Conservation (phyloP, 306 rosid species). For the Casuarina equisetifolia region DNA sequence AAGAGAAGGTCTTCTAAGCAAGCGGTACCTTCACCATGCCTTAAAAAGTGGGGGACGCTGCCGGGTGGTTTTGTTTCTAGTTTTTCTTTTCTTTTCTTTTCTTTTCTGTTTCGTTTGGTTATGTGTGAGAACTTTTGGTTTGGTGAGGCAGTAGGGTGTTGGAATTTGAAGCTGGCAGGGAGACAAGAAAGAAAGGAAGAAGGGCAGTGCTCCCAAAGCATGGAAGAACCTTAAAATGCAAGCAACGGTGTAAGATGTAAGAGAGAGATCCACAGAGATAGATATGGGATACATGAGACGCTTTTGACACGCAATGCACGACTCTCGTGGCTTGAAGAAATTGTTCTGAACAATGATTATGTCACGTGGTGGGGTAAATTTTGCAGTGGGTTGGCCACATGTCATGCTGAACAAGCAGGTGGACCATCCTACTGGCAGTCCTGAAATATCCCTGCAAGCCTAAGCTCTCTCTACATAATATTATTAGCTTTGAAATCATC, state of each 20-base stretch:
- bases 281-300: constrained; percentile 18
- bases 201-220: constrained; percentile 28
- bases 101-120: constrained; percentile 15
- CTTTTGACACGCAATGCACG: constrained; percentile 58
- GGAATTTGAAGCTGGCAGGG: constrained; percentile 53
- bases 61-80: background rate
- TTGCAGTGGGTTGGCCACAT: constrained; percentile 9
- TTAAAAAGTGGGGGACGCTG: constrained; percentile 57
- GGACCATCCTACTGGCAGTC: background rate
- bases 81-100: background rate
- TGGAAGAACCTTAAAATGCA: constrained; percentile 44
- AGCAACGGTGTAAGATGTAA: constrained; percentile 39
- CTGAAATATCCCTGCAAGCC: no score
- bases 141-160: constrained; percentile 27
- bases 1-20: constrained; percentile 13
- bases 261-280: constrained; percentile 4
- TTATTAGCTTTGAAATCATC: background rate
- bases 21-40: constrained; percentile 27
- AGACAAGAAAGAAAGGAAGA: constrained; percentile 29
- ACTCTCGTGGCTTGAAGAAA: constrained; percentile 21
- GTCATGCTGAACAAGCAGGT: background rate
- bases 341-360: constrained; percentile 21
- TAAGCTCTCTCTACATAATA: no score
- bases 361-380: constrained; percentile 22
- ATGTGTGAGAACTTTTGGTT: background rate